Evolutionary conservation across 495 filamentous ascomycete species (phyloP).

Genomic region (Aspergillus olivimuriae): DNA sequence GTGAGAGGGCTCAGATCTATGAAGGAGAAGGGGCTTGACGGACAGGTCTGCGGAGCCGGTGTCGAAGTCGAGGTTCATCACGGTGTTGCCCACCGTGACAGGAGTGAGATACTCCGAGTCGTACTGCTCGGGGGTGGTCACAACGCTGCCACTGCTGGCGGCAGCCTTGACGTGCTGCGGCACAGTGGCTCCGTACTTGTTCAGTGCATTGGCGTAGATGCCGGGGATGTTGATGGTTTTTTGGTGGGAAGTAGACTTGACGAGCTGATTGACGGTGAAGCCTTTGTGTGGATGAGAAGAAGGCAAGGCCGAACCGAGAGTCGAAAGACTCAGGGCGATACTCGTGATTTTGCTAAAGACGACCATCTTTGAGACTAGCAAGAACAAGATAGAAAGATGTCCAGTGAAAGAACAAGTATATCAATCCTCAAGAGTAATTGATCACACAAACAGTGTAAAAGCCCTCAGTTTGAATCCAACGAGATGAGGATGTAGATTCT

Average conservation of each 20-base stretch:
- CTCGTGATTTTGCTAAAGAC: conserved; percentile 34
- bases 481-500: too few species aligned
- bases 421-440: too few species aligned
- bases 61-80: conserved; percentile 64
- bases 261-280: conserved; percentile 38
- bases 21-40: conserved; percentile 17
- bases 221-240: conserved; percentile 36
- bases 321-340: conserved; percentile 25
- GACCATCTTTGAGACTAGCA: conserved; percentile 29
- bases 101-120: conserved; percentile 64
- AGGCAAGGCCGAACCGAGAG: conserved; percentile 30
- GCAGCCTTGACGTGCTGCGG: conserved; percentile 39
- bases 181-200: conserved; percentile 39
- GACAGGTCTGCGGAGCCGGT: conserved; percentile 73
- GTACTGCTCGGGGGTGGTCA: conserved; percentile 47
- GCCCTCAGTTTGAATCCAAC: too few species aligned
- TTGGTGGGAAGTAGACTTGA: conserved; percentile 8
- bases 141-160: conserved; percentile 40
- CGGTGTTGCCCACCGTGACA: conserved; percentile 57
- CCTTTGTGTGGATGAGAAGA: conserved; percentile 19
- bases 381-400: neutral
- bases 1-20: conserved; percentile 4
- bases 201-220: conserved; percentile 31
- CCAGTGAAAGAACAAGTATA: neutral
- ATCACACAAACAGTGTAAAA: too few species aligned